Base-by-base conservation (phyloP, 192 early-diverging fungal genomes). In the Linderina pennispora region DNA sequence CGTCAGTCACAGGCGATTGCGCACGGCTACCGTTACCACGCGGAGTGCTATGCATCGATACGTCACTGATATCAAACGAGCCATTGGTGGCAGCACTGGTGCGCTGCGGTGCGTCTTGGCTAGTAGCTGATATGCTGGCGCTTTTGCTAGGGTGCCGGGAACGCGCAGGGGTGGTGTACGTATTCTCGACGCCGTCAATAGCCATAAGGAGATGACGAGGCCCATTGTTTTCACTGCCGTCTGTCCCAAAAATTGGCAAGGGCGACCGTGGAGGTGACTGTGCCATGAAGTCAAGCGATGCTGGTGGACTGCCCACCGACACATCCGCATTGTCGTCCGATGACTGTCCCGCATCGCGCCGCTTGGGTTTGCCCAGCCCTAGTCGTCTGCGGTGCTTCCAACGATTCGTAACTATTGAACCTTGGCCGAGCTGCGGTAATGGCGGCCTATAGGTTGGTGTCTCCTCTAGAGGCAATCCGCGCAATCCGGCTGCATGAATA, bases 381-480 rank as follows among this genome's bases (percentile, higher is more conserved):
- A 72, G 50, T 2, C 65, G 56, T n/a, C 59, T 55, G 14, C 65
- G 50, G 6, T 50, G 65, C 50, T 46, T 56, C 61, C 61, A 72
- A 23, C 62, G 61, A 19, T 57, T 37, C 9, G 62, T 65, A 16
- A 62, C 61, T 9, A 48, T 65, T 11, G 61, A 65, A 10, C 57
- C 53, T 42, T 65, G 62, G 40, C 28, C 44, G 3, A 58, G 64
- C 15, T 48, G 48, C 18, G 40, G 41, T n/a, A n/a, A n/a, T 3
- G 62, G 69, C 23, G 44, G 62, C 62, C 50, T 72, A 22, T 48
- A 65, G n/a, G 55, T 60, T 14, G 69, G 69, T 9, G 69, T 72
- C 48, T 65, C 62, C 11, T 24, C 35, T 11, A 18, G 35, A 3
- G 23, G 15, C 18, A 11, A 31, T 5, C 28, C 28, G 11, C 28